Base-by-base conservation (phyloP, 2,329 filamentous ascomycete species). In the Botrytis cinerea region DNA sequence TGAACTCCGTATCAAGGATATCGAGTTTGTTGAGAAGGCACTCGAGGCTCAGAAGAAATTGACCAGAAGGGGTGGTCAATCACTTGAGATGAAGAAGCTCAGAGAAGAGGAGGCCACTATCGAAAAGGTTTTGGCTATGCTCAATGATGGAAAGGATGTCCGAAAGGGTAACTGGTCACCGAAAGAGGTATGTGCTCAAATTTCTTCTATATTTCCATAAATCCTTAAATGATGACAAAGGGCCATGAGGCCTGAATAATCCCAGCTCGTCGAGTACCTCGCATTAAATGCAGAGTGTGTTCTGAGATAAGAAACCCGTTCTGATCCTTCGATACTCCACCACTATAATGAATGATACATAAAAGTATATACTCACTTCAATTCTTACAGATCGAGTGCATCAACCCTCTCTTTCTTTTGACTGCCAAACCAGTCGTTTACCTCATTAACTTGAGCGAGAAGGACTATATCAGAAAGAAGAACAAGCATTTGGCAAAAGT, bases 261-360 rank as follows among this genome's bases (percentile, higher is more conserved):
- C 96, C 96, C 96, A 99, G 96, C 96, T 99, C 96, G 92, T 97
- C 92, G 95, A 98, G 91, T 90, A 88, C 89, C 92, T 93, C 90
- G 88, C 71, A 84, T 85, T 86, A 84, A 90, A 93, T 90, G 88
- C 88, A 87, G 92, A 93, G 92, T 87, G 87, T 88, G 89, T 90
- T 82, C 85, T 98, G 95, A 97, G 94, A 98, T 92, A 87, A 93
- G 75, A 81, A 81, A 81, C 80, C 77, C 79, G 77, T 79, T 81
- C 80, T 81, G 80, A 81, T 75, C 69, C 77, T 46, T 70, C 68
- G 48, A 67, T 59, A 54, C 75, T 75, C 40, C 71, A 38, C 40
- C 71, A 38, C 25, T 46, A 28, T 16, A 25, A 18, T 71, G 46
- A 38, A 35, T 5, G 18, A 51, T 22, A 35, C 46, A 40, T 72